Evolutionary conservation across 805 yeast species (phyloP).

Genomic region (Wickerhamomyces queroliae): DNA sequence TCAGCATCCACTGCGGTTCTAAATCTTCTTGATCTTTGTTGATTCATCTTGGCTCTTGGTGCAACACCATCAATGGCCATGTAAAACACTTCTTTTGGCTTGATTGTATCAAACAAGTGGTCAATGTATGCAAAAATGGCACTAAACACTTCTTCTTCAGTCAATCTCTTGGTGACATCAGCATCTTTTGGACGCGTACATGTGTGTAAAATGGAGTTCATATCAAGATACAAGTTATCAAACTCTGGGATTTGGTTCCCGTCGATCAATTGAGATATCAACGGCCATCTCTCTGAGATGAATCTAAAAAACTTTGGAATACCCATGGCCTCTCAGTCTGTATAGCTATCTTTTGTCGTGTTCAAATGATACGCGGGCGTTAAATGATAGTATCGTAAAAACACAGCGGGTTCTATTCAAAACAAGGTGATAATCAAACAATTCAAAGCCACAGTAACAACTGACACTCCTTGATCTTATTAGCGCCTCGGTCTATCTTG

Average conservation of each 20-base stretch:
- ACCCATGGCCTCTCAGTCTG: constrained; percentile 44
- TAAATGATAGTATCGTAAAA: too few relatives aligned
- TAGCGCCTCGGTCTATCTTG: too few relatives aligned
- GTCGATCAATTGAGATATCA: constrained; percentile 80
- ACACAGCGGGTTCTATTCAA: too few relatives aligned
- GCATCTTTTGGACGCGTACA: constrained; percentile 87
- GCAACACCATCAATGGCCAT: constrained; percentile 99
- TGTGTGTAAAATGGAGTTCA: constrained; percentile 93
- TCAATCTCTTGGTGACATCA: constrained; percentile 54
- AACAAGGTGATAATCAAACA: too few relatives aligned
- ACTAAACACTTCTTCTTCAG: constrained; percentile 89
- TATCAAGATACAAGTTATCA: constrained; percentile 91
- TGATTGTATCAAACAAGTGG: constrained; percentile 81
- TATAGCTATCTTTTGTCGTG: constrained; percentile 50
- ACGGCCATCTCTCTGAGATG: constrained; percentile 98
- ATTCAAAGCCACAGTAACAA: too few relatives aligned
- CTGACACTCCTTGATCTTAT: too few relatives aligned
- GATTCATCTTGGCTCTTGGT: constrained; percentile 98
- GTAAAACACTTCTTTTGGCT: constrained; percentile 80
- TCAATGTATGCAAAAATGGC: constrained; percentile 94
- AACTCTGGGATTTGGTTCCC: constrained; percentile 85
- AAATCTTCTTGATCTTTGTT: constrained; percentile 93
- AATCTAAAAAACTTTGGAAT: constrained; percentile 96
- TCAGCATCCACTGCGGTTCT: constrained; percentile 93
- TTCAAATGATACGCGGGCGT: too few relatives aligned